phyloP scores from a whole-genome alignment of 805 yeast genomes.

The Myxozyma vanderwaltii region DNA sequence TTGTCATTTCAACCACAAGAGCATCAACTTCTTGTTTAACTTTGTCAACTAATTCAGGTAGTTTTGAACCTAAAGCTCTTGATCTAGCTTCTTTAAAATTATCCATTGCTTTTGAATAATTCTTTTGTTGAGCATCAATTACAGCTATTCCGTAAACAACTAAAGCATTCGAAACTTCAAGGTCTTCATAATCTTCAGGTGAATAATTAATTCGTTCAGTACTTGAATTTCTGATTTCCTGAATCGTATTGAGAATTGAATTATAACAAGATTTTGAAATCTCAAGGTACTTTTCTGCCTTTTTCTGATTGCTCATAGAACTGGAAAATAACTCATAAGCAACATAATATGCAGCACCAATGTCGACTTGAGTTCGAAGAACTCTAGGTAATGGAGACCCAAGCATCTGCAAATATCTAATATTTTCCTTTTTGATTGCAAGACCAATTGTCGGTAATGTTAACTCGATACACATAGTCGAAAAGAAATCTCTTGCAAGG shows the following conservation, averaged over 20 bases:
- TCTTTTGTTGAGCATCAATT: constrained; percentile 60
- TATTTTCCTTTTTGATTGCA: constrained; percentile 21
- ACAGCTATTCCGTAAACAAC: constrained; percentile 88
- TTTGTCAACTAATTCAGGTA: constrained; percentile 61
- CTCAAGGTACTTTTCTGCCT: constrained; percentile 51
- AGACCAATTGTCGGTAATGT: constrained; percentile 11
- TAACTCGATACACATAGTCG: constrained; percentile 17
- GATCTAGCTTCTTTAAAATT: constrained; percentile 68
- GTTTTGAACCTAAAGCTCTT: constrained; percentile 67
- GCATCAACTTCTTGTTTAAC: constrained; percentile 68
- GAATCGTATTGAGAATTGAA: constrained; percentile 18
- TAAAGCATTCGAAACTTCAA: constrained; percentile 72
- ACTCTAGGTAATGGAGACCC: constrained; percentile 16
- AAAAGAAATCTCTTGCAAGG: constrained; percentile 23
- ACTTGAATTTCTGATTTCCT: constrained; percentile 22
- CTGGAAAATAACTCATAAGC: constrained; percentile 16
- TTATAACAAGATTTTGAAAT: constrained; percentile 12
- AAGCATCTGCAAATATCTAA: constrained; percentile 11
- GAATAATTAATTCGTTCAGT: constrained; percentile 24
- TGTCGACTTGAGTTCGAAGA: constrained; percentile 28
- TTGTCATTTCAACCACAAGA: constrained; percentile 43
- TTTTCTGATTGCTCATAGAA: constrained; percentile 36
- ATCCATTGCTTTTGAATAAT: constrained; percentile 59
- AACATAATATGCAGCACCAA: constrained; percentile 25
- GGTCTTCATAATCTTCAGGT: constrained; percentile 31